A percentile compares a stretch with the other conserved stretches of the same genome.
Evolutionary conservation across 1,284 basidiomycete species (phyloP).

Genomic region (Boletus sp.): DNA sequence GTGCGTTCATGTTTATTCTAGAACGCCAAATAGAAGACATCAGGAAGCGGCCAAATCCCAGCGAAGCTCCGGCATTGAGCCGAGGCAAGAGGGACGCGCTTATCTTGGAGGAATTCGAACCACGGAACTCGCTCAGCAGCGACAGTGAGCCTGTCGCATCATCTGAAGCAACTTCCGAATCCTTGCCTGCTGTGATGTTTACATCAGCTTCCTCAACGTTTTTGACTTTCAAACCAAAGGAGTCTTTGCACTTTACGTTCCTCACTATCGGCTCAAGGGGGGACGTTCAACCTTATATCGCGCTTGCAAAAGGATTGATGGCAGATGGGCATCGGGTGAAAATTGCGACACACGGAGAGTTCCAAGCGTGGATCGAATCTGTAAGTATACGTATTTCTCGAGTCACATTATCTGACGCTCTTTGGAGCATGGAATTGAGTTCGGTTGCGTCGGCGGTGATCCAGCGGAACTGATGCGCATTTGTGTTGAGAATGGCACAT

Average conservation of each 20-base stretch:
- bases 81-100: slow-evolving; percentile 61
- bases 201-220: slow-evolving; percentile 90
- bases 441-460: slow-evolving; percentile 91
- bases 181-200: slow-evolving; percentile 86
- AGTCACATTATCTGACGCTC: slow-evolving; percentile 14
- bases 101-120: slow-evolving; percentile 70
- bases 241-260: slow-evolving; percentile 84
- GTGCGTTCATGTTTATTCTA: slow-evolving; percentile 71
- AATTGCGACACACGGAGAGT: slow-evolving; percentile 93
- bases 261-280: slow-evolving; percentile 93
- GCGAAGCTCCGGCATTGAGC: slow-evolving; percentile 41
- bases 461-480: slow-evolving; percentile 94
- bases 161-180: slow-evolving; percentile 57
- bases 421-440: slow-evolving; percentile 86
- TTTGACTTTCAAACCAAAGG: slow-evolving; percentile 87
- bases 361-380: slow-evolving; percentile 91
- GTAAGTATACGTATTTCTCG: slow-evolving; percentile 44
- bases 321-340: slow-evolving; percentile 82
- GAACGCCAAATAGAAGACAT: slow-evolving; percentile 78
- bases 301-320: slow-evolving; percentile 88
- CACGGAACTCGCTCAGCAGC: slow-evolving; percentile 38
- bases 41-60: slow-evolving; percentile 44
- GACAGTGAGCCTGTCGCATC: slow-evolving; percentile 41
- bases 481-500: slow-evolving; percentile 95
- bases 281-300: slow-evolving; percentile 93